phyloP scores from a whole-genome alignment of 2,329 filamentous ascomycete genomes.

The Bipolaris victoriae region DNA sequence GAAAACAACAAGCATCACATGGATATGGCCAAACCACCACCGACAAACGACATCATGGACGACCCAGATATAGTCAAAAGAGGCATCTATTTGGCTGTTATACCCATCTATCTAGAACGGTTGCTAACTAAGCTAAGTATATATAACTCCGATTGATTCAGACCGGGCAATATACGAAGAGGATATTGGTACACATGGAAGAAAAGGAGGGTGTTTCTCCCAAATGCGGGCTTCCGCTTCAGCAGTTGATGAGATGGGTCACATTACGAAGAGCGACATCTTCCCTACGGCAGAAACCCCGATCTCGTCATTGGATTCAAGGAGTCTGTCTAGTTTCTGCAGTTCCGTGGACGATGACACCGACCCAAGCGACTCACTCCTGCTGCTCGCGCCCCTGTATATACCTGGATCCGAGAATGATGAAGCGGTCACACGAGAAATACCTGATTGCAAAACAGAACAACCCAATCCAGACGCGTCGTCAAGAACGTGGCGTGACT shows the following conservation, averaged over 20 bases:
- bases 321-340: background rate
- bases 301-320: background rate
- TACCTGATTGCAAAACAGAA: background rate
- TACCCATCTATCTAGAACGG: background rate
- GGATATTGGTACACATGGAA: background rate
- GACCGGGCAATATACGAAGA: background rate
- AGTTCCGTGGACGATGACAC: background rate
- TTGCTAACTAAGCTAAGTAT: slow-evolving; percentile 6
- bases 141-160: background rate
- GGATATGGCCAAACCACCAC: background rate
- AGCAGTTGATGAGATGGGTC: background rate
- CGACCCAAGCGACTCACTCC: slow-evolving; percentile 9
- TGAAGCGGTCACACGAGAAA: background rate
- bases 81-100: background rate
- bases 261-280: background rate
- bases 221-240: slow-evolving; percentile 4
- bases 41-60: background rate
- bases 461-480: background rate
- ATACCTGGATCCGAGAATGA: background rate
- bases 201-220: background rate
- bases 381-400: slow-evolving; percentile 1
- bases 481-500: slow-evolving; percentile 5
- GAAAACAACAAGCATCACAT: slow-evolving; percentile 1
- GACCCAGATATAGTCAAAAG: background rate
- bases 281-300: background rate